A percentile compares a stretch with the other conserved stretches of the same genome.
These are phyloP conservation scores for Cyathus striatus DNA, from an alignment of 768 basidiomycete species.

Conservation along the genomic window DNA sequence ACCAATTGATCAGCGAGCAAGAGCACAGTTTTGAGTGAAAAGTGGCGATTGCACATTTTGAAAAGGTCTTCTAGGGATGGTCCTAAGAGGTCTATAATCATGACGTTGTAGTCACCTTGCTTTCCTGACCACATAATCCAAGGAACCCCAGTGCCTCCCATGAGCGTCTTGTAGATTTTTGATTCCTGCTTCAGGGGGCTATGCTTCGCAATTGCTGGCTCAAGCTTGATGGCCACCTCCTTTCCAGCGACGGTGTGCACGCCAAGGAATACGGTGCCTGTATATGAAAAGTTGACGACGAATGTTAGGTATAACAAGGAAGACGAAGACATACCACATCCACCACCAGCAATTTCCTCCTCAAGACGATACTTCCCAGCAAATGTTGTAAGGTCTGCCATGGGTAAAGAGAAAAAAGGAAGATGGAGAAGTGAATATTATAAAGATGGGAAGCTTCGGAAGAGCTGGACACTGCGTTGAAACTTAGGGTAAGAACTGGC, in stretches of 20 bases:
- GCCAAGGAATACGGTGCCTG: constrained; percentile 74
- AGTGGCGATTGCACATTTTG: constrained; percentile 86
- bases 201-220: constrained; percentile 52
- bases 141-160: constrained; percentile 85
- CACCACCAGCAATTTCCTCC: constrained; percentile 77
- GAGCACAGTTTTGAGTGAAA: constrained; percentile 91
- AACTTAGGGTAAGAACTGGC: no score
- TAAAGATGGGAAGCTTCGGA: no score
- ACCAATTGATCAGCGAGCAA: constrained; percentile 94
- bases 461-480: no score
- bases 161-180: constrained; percentile 88
- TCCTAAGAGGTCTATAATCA: constrained; percentile 95
- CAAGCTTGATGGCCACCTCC: constrained; percentile 80
- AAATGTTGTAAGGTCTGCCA: constrained; percentile 38
- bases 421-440: no score
- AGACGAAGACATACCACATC: constrained; percentile 50
- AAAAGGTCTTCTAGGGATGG: constrained; percentile 85
- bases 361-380: constrained; percentile 77
- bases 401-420: constrained; percentile 3
- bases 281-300: constrained; percentile 7
- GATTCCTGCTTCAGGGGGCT: constrained; percentile 84
- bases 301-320: constrained; percentile 1
- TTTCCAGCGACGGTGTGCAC: constrained; percentile 80
- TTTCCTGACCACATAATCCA: constrained; percentile 92
- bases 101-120: constrained; percentile 93